These are phyloP conservation scores for Daedalea quercina DNA, from an alignment of 768 basidiomycete genomes.

Conservation along the genomic window DNA sequence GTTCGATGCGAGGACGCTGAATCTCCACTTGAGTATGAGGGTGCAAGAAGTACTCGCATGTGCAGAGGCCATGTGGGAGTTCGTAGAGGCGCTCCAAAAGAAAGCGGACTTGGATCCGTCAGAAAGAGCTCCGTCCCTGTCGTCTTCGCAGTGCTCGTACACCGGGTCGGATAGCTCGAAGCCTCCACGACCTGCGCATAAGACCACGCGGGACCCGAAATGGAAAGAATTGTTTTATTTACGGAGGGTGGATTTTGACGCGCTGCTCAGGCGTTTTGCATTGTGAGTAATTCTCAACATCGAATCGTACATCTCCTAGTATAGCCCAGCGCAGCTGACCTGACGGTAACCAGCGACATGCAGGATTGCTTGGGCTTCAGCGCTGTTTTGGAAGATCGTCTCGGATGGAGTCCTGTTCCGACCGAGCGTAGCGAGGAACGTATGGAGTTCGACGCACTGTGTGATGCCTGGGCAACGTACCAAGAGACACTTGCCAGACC, in stretches of 20 bases:
- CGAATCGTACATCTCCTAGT: no score
- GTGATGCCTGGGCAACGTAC: conserved; percentile 51
- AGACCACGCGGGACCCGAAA: conserved; percentile 2
- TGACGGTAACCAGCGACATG: conserved; percentile 48
- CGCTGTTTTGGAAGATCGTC: conserved; percentile 38
- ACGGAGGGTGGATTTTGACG: conserved; percentile 57
- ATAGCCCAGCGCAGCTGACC: no score
- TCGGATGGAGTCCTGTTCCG: conserved; percentile 40
- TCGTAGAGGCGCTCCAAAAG: conserved; percentile 44
- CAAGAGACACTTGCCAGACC: conserved; percentile 21
- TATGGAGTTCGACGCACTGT: conserved; percentile 49
- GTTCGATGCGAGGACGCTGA: conserved; percentile 51
- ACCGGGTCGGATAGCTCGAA: not conserved
- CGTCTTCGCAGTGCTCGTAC: not conserved
- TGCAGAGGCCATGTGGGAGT: conserved; percentile 78
- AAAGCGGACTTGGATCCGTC: not conserved
- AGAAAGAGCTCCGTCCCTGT: not conserved
- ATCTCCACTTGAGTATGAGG: conserved; percentile 56
- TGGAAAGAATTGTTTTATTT: conserved; percentile 36
- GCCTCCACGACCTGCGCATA: no score
- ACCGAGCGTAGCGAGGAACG: conserved; percentile 41
- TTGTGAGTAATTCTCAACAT: conserved; percentile 51
- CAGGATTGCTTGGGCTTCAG: conserved; percentile 42
- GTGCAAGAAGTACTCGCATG: conserved; percentile 63
- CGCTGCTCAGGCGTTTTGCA: conserved; percentile 48